Evolutionary conservation across 179 eudicot genomes (phyloP), one percentile per base, ranked within the genome.

Genomic region (Actinidia chinensis): DNA sequence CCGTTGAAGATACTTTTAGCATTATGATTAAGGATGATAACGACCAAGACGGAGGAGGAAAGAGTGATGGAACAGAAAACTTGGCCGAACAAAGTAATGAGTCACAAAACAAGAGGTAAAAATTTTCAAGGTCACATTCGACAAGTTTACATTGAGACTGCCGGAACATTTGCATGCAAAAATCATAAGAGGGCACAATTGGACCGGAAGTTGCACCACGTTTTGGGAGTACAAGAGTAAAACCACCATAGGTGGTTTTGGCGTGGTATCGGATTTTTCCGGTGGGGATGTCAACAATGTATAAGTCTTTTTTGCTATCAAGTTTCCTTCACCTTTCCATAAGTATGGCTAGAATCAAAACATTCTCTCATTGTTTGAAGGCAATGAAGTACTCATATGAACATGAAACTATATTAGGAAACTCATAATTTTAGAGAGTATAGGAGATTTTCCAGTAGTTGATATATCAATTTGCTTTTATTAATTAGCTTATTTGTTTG

Each of bases 91-190:
- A n/a, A 13, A 70, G 4, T 63, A 18, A 15, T 2, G 75, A 82
- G 23, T 71, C 23, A 1, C 42, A 40, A 0, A 54, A 69, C 8
- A 56, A 23, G 42, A 65, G 18, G 46, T 86, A 76, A 52, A 82
- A 77, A 50, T 84, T 88, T 85, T 50, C 88, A 0, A 87, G 89
- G 80, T 92, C 91, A 15, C 85, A 89, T 65, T 88, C 97, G 4
- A 92, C 97, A n/a, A n/a, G n/a, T 90, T 73, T 83, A 91, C 87
- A 1, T 74, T 88, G 73, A 90, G 73, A 76, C 76, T 92, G 64
- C 90, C 88, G 1, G 85, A 87, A 28, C 79, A 87, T 78, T 84
- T 87, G 72, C 78, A 64, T 23, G 75, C 79, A 14, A 72, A 78
- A 22, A 71, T 87, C 15, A 58, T 83, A 14, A 80, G 54, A 68